Evolutionary conservation across 106 monocot species (phyloP).

Genomic region (Amphibolis antarctica): DNA sequence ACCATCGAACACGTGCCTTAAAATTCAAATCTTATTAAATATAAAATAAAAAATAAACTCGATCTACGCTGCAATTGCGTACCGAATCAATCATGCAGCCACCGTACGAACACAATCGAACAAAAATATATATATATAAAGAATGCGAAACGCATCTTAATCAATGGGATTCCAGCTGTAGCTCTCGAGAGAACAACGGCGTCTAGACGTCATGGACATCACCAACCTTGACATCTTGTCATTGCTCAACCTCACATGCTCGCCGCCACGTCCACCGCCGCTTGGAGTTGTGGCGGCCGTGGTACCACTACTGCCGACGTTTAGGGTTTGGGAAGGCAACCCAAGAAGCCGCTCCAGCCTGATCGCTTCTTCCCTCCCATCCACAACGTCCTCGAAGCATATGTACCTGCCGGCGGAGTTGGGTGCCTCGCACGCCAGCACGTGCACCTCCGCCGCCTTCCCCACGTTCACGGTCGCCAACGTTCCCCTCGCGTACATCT

Average conservation of each 20-base stretch:
- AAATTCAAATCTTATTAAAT: too few relatives aligned
- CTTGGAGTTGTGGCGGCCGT: too few relatives aligned
- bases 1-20: too few relatives aligned
- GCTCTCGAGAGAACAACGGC: neutral
- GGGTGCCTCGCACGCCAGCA: constrained; percentile 52
- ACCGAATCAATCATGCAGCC: too few relatives aligned
- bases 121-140: too few relatives aligned
- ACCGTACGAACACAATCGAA: too few relatives aligned
- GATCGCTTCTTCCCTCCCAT: constrained; percentile 26
- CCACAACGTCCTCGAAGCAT: constrained; percentile 50
- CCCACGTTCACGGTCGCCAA: constrained; percentile 48
- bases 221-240: neutral
- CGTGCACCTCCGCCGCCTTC: constrained; percentile 59
- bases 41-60: too few relatives aligned
- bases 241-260: neutral
- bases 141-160: too few relatives aligned
- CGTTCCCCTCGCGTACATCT: constrained; percentile 43
- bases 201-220: neutral
- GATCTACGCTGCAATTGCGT: too few relatives aligned
- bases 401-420: constrained; percentile 59
- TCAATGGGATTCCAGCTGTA: too few relatives aligned
- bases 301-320: too few relatives aligned
- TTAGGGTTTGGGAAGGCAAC: constrained; percentile 6
- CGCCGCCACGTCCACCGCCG: neutral
- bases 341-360: constrained; percentile 51